A percentile compares a stretch with the other conserved stretches of the same genome.
Evolutionary conservation across 257 asterid species (phyloP).

Genomic region (Primulina eburnea): DNA sequence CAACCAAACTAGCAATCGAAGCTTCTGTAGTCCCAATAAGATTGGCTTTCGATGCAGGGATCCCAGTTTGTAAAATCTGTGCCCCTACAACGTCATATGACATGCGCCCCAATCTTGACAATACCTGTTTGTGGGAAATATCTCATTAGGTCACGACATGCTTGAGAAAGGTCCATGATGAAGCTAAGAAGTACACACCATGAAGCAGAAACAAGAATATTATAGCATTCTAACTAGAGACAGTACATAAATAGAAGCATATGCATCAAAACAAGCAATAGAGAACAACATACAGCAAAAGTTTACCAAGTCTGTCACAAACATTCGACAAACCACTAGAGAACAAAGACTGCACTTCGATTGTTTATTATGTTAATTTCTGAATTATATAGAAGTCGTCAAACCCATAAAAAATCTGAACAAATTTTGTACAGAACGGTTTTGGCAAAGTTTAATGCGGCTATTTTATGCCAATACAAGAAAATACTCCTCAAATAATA

Average conservation of each 20-base stretch:
- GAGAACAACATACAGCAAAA: slow-evolving; percentile 4
- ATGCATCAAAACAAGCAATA: not conserved
- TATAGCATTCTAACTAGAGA: not conserved
- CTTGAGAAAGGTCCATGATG: slow-evolving; percentile 13
- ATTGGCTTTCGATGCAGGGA: slow-evolving; percentile 91
- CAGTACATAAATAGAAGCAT: slow-evolving; percentile 3
- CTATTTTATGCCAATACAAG: not conserved
- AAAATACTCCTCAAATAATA: not conserved
- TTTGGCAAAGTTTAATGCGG: not conserved
- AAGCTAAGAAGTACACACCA: slow-evolving; percentile 2
- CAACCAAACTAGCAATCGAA: slow-evolving; percentile 91
- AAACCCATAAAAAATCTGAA: not conserved
- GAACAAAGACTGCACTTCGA: not conserved
- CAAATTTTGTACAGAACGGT: not conserved
- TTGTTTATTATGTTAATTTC: not conserved
- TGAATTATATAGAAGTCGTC: not conserved
- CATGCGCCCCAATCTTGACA: slow-evolving; percentile 94
- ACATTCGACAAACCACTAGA: not conserved
- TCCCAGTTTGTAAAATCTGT: slow-evolving; percentile 91
- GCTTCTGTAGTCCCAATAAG: slow-evolving; percentile 93
- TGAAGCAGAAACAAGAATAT: not conserved
- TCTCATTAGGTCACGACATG: slow-evolving; percentile 8
- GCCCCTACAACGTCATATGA: slow-evolving; percentile 86
- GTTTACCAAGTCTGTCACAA: not conserved
- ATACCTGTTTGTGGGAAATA: slow-evolving; percentile 47